These are phyloP conservation scores for Stylosanthes scabra DNA, from an alignment of 331 rosid species.

Conservation along the genomic window DNA sequence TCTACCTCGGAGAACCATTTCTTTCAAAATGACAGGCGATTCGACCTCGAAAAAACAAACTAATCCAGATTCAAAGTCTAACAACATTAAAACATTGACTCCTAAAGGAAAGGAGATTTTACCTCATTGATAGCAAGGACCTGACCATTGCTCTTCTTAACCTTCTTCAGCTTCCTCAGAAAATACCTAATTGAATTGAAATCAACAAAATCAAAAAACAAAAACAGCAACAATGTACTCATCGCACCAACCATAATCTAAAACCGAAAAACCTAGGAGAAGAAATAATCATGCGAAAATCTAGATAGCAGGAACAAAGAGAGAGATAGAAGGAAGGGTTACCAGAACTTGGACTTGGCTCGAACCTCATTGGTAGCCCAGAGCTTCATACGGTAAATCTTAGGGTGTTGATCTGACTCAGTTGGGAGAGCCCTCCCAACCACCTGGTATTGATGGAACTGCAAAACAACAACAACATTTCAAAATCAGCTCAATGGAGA, in stretches of 20 bases:
- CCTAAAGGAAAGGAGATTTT: not conserved
- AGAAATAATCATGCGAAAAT: not conserved
- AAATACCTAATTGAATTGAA: constrained; percentile 63
- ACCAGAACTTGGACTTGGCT: constrained; percentile 94
- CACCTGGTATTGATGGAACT: constrained; percentile 90
- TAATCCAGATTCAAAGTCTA: not conserved
- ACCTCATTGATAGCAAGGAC: constrained; percentile 90
- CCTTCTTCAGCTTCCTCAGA: constrained; percentile 85
- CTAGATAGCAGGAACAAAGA: not conserved
- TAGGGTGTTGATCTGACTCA: constrained; percentile 70
- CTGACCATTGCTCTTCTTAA: constrained; percentile 93
- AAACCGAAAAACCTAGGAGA: not conserved
- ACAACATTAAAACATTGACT: too few relatives aligned
- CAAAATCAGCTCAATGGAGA: not conserved
- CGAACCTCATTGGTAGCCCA: constrained; percentile 97
- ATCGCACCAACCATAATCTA: too few relatives aligned
- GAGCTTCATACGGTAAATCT: constrained; percentile 90
- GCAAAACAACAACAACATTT: not conserved
- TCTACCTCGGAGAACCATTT: too few relatives aligned
- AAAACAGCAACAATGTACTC: not conserved
- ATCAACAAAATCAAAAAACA: not conserved
- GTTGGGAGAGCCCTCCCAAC: constrained; percentile 90
- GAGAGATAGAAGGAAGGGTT: constrained; percentile 9
- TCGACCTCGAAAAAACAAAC: not conserved
- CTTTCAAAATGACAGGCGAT: not conserved